Evolutionary conservation across 768 basidiomycete genomes (phyloP), one percentile per base, ranked within the genome.

Genomic region (Auricularia sp.): DNA sequence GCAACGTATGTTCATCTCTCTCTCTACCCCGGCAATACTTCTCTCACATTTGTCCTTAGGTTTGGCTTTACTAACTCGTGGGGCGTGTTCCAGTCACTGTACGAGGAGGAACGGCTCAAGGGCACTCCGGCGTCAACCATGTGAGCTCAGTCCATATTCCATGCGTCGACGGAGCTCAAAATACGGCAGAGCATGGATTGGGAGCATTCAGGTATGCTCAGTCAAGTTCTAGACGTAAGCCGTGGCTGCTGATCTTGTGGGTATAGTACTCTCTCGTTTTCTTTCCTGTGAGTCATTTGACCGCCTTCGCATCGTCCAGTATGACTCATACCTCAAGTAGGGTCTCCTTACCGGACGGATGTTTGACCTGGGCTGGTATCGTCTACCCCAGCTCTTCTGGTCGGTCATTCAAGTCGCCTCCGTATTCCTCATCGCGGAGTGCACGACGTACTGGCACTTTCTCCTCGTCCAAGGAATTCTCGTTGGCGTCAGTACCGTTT

Each of bases 361-460:
- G 16, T 90, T 91, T 72, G 90, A 92, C 72, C 71, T 88, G 53
- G 90, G 90, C 62, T 82, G 84, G 67, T 83, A 86, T 72, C 83
- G 77, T 39, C 70, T 79, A 2, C 80, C 86, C 5, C 77, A 82
- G 36, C 67, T 81, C 7, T 44, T 74, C 1, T 80, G 82, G 0
- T 85, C 84, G 62, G 75, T 74, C 16, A 54, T 84, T 18, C 72
- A 89, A 6, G 74, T 91, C 3, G 66, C 74, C 0, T 78, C 82
- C 36, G 86, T 85, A 0, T 83, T 91, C 68, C 76, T 91, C n/a
- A 76, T 81, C 5, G 87, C 87, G 0, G 77, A 91, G 75, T 91
- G 90, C 70, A 86, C 75, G 11, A 65, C 79, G 64, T 91, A 85
- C 69, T 91, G 90, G 90, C 87, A 91, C 5, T 87, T 91, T 68